Evolutionary conservation across 1,284 basidiomycete genomes (phyloP).

Genomic region (Boletellus deceptivus): DNA sequence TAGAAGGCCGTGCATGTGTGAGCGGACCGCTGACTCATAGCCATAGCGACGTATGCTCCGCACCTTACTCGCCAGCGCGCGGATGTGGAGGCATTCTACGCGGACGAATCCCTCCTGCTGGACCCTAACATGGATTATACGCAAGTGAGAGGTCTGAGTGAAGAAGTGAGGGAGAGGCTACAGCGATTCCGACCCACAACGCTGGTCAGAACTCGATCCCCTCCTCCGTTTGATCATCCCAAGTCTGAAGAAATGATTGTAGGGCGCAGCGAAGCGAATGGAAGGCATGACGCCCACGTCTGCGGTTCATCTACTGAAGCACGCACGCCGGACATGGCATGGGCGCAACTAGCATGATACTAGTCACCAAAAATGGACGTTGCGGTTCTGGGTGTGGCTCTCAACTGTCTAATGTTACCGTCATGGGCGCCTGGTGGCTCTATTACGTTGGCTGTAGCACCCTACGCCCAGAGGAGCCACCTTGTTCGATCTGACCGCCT

Average conservation of each 20-base stretch:
- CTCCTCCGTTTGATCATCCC: background rate
- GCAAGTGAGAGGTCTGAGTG: conserved; percentile 65
- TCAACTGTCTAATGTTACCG: background rate
- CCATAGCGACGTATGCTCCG: conserved; percentile 46
- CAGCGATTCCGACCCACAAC: conserved; percentile 60
- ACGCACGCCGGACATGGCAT: conserved; percentile 50
- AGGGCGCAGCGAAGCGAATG: conserved; percentile 85
- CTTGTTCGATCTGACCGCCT: no score
- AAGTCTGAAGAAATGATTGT: background rate
- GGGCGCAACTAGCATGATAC: background rate
- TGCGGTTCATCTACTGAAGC: conserved; percentile 60
- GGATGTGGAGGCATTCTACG: conserved; percentile 73
- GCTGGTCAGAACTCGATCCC: conserved; percentile 46
- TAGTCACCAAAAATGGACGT: background rate
- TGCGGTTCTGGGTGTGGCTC: background rate
- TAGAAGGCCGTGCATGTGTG: background rate
- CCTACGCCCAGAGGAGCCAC: no score
- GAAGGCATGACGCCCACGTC: conserved; percentile 83
- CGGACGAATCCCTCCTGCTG: conserved; percentile 73
- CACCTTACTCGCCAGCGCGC: conserved; percentile 69
- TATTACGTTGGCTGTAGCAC: no score
- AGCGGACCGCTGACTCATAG: conserved; percentile 1
- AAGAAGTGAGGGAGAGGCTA: conserved; percentile 73
- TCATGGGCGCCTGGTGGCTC: no score
- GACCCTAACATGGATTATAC: conserved; percentile 72